These are phyloP conservation scores for Erysimum cheiri DNA, from an alignment of 441 rosid genomes.

Conservation along the genomic window DNA sequence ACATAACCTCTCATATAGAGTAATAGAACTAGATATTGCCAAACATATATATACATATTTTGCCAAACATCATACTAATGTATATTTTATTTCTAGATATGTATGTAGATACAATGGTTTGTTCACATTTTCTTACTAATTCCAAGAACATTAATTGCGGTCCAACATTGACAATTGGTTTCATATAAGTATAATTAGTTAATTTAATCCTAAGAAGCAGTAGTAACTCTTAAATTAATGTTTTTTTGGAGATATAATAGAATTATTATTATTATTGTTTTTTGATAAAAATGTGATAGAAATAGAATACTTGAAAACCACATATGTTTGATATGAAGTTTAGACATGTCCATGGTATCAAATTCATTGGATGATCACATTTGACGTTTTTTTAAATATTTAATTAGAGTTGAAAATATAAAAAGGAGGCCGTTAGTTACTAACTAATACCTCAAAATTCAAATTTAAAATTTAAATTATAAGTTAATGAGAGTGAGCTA, in stretches of 20 bases:
- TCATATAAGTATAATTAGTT: background rate
- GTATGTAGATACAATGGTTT: background rate
- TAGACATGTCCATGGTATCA: background rate
- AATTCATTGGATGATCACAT: slow-evolving; percentile 8
- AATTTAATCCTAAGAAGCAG: background rate
- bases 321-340: slow-evolving; percentile 21
- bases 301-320: background rate
- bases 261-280: too few species aligned
- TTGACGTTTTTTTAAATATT: background rate
- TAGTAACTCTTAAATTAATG: background rate
- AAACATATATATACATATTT: slow-evolving; percentile 14
- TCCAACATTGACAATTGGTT: slow-evolving; percentile 37
- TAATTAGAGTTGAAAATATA: background rate
- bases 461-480: slow-evolving; percentile 34
- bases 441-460: slow-evolving; percentile 16
- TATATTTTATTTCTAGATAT: background rate
- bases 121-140: slow-evolving; percentile 17
- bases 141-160: slow-evolving; percentile 32
- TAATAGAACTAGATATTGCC: slow-evolving; percentile 29
- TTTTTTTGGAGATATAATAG: slow-evolving; percentile 1
- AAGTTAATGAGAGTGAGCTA: slow-evolving; percentile 18
- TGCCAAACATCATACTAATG: background rate
- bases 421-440: slow-evolving; percentile 10
- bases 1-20: background rate
- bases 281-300: too few species aligned